Evolutionary conservation across 2,329 filamentous ascomycete genomes (phyloP).

Genomic region (Trichoderma koningii): DNA sequence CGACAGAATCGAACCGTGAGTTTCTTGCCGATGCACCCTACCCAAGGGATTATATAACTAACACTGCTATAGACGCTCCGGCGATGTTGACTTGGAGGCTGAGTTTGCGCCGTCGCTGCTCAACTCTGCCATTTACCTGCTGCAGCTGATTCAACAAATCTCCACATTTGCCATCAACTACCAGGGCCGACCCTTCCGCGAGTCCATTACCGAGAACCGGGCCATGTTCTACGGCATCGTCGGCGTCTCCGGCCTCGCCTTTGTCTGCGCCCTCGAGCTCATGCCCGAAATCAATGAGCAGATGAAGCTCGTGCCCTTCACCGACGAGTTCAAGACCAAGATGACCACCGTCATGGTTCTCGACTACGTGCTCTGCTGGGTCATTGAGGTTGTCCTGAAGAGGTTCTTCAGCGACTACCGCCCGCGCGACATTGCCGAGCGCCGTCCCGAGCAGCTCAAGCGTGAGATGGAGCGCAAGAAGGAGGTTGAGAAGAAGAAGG

Average conservation of each 20-base stretch:
- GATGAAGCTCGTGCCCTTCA: slow-evolving; percentile 90
- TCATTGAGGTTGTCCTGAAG: slow-evolving; percentile 87
- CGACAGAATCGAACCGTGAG: slow-evolving; percentile 80
- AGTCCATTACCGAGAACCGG: slow-evolving; percentile 91
- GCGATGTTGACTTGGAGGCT: slow-evolving; percentile 82
- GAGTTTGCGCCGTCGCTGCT: slow-evolving; percentile 92
- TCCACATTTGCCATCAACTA: slow-evolving; percentile 99
- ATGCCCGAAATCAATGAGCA: slow-evolving; percentile 92
- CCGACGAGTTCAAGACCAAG: slow-evolving; percentile 80
- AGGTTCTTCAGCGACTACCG: slow-evolving; percentile 83
- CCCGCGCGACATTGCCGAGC: slow-evolving; percentile 88
- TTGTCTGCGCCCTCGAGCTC: slow-evolving; percentile 92
- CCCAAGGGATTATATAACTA: background rate
- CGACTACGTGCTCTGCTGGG: slow-evolving; percentile 84
- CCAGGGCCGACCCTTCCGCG: slow-evolving; percentile 95
- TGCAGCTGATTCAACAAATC: slow-evolving; percentile 98
- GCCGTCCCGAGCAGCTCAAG: slow-evolving; percentile 82
- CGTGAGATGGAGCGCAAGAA: slow-evolving; percentile 71
- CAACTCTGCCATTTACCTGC: slow-evolving; percentile 94
- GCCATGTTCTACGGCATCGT: slow-evolving; percentile 98
- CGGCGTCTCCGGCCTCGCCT: slow-evolving; percentile 84
- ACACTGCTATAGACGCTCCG: slow-evolving; percentile 46
- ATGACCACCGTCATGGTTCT: slow-evolving; percentile 83
- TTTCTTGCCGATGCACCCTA: slow-evolving; percentile 33
- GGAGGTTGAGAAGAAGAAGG: slow-evolving; percentile 53